phyloP scores from a whole-genome alignment of 1,139 yeast genomes.

The Hanseniaspora uvarum region DNA sequence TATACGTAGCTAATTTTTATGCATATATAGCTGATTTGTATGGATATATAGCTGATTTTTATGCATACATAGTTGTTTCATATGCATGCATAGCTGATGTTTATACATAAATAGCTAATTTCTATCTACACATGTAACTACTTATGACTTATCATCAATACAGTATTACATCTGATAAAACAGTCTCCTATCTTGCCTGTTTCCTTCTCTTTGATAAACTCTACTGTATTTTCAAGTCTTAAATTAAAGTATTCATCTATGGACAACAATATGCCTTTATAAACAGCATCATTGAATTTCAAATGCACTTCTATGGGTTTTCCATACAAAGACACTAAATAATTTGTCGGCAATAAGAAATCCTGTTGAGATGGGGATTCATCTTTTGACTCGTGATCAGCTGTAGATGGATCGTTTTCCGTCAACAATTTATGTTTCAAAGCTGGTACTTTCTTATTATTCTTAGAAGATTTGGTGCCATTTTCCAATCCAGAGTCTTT shows the following conservation, averaged over 20 bases:
- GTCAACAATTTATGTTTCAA: slow-evolving; percentile 1
- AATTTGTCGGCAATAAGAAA: slow-evolving; percentile 3
- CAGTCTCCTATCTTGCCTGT: slow-evolving; percentile 68
- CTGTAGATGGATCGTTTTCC: background rate
- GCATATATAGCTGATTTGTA: no score
- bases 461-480: background rate
- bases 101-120: no score
- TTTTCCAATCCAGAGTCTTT: background rate
- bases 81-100: no score
- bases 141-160: slow-evolving; percentile 42
- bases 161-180: slow-evolving; percentile 76
- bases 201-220: slow-evolving; percentile 43
- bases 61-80: no score
- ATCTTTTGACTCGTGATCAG: background rate
- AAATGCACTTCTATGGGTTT: slow-evolving; percentile 70
- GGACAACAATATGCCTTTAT: slow-evolving; percentile 66
- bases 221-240: slow-evolving; percentile 62
- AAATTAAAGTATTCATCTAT: slow-evolving; percentile 91
- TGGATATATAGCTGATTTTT: no score
- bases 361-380: background rate
- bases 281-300: slow-evolving; percentile 90
- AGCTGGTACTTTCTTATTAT: background rate
- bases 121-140: no score
- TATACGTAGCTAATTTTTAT: no score
- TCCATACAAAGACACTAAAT: slow-evolving; percentile 9